Evolutionary conservation across 106 monocot species (phyloP).

Genomic region (Allium sativum): DNA sequence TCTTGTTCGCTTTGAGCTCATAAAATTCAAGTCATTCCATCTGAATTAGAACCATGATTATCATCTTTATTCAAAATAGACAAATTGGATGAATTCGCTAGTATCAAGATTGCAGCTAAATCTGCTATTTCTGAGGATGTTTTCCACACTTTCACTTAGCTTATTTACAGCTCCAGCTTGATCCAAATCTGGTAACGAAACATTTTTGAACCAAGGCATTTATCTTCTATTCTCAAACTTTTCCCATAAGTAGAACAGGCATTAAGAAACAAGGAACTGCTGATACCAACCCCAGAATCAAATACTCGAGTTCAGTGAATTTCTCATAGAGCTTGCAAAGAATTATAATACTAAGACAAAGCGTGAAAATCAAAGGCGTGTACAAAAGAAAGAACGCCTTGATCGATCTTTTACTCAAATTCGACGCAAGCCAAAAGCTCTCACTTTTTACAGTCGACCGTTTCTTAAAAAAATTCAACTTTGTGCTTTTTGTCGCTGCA

Average conservation of each 20-base stretch:
- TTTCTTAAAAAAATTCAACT: background rate
- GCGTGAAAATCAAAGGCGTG: conserved; percentile 81
- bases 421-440: conserved; percentile 55
- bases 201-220: too few relatives aligned
- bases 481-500: background rate
- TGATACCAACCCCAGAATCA: conserved; percentile 74
- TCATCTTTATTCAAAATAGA: too few relatives aligned
- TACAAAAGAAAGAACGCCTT: conserved; percentile 82
- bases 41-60: too few relatives aligned
- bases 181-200: too few relatives aligned
- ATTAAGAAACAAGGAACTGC: conserved; percentile 63
- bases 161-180: too few relatives aligned
- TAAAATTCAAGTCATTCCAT: too few relatives aligned
- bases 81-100: too few relatives aligned
- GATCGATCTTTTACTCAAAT: conserved; percentile 87
- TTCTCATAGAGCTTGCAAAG: conserved; percentile 97
- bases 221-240: too few relatives aligned
- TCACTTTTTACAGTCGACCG: background rate
- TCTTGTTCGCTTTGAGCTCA: too few relatives aligned
- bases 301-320: conserved; percentile 83
- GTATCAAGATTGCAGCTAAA: too few relatives aligned
- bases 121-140: too few relatives aligned
- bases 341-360: conserved; percentile 90
- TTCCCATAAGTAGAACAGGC: conserved; percentile 72
- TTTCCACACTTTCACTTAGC: too few relatives aligned